phyloP scores from a whole-genome alignment of 441 rosid species.

The Daphne laureola region DNA sequence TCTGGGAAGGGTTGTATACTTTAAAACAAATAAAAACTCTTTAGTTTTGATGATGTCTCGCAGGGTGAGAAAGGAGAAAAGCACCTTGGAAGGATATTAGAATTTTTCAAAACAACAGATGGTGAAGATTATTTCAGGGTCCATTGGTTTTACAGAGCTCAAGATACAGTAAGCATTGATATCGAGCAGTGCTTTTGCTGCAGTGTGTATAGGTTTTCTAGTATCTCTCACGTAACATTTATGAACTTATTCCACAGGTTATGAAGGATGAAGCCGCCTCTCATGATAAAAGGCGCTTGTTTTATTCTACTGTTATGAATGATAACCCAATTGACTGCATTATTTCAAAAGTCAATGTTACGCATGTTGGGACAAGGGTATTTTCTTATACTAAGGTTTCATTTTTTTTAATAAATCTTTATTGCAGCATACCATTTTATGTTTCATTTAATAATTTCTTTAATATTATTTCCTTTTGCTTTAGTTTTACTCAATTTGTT shows the following conservation, averaged over 20 bases:
- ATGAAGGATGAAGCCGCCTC: conserved; percentile 49
- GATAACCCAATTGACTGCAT: conserved; percentile 85
- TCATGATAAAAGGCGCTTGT: conserved; percentile 70
- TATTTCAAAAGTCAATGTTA: conserved; percentile 57
- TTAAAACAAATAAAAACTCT: too few species aligned
- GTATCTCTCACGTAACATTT: not conserved
- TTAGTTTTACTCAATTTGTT: conserved; percentile 9
- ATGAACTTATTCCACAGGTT: conserved; percentile 39
- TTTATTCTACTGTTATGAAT: conserved; percentile 79
- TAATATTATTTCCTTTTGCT: conserved; percentile 3
- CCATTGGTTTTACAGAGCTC: conserved; percentile 91
- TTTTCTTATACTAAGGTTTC: conserved; percentile 14
- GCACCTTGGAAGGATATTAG: conserved; percentile 67
- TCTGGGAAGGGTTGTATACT: too few species aligned
- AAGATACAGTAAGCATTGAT: conserved; percentile 62
- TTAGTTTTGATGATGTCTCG: conserved; percentile 9
- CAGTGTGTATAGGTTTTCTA: too few species aligned
- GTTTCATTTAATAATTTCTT: conserved; percentile 8
- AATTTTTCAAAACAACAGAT: conserved; percentile 67
- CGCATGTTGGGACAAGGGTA: conserved; percentile 53
- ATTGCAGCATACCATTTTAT: conserved; percentile 3
- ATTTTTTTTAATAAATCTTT: not conserved
- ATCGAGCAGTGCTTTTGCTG: too few species aligned
- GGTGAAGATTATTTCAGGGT: conserved; percentile 71
- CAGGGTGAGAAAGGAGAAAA: conserved; percentile 61